Base-by-base conservation (phyloP, 345 rosid genomes). In the Salix koriyanagi region DNA sequence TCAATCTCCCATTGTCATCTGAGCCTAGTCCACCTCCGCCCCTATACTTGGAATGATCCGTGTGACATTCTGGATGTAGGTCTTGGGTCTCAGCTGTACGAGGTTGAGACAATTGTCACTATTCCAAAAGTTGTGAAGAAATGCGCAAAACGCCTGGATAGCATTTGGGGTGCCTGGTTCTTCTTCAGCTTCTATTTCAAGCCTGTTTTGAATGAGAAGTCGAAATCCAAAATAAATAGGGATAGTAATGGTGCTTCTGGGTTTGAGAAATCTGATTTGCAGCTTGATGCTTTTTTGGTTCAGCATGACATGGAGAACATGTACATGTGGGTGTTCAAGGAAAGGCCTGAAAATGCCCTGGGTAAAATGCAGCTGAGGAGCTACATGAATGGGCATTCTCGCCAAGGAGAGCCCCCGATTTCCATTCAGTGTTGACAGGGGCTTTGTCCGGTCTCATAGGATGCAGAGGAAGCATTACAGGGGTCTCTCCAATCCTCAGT, bases 291-390 rank as follows among this genome's bases (percentile, higher is more conserved):
- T 81, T 96, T 96, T 71, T 77, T 96, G 70, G 99, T 96, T 77
- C 99, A 96, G 84, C 99, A 96, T 32, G 99, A 96, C 81, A 92
- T 96, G 99, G 99, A 96, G 92, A 96, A 96, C 76, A 96, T 96
- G 94, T 96, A 96, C 81, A 93, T 96, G 99, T 96, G 99, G 99
- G 95, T 86, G 66, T 96, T 96, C 73, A 96, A 92, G 82, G 99
- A 93, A 66, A 92, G 98, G 72, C 98, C 99, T 1, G 99, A 96
- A 84, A 93, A 93, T 84, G 96, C 99, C 2, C 82, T 93, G 23
- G 99, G 99, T 75, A 96, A 96, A 92, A 96, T 96, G 99, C 99
- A 96, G 84, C 79, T 96, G 75, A 83, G 99, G 82, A 96, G 99
- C 82, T 96, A 88, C 86, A 95, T 95, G 97, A 95, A 95, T 28